Base-by-base conservation (phyloP, 1,284 basidiomycete species). In the Ustilago tritici region DNA sequence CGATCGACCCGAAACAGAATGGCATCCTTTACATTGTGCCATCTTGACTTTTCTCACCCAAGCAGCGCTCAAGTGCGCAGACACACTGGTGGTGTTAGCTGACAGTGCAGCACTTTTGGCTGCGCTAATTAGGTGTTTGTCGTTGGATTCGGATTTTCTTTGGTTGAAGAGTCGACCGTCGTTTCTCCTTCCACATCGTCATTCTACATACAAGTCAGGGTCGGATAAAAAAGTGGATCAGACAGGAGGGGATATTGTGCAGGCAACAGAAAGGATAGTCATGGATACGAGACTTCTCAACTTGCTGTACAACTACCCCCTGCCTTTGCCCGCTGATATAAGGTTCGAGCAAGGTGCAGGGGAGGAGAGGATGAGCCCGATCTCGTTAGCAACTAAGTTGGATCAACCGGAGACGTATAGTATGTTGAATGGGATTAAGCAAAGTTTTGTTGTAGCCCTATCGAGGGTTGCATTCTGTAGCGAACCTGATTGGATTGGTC, bases 391-490 rank as follows among this genome's bases (percentile, higher is more conserved):
- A 1, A 54, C 73, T n/a, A 81, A 82, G 46, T 59, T 83, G 10
- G 63, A 78, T 11, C 70, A 71, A 14, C 76, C 76, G 3, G 76
- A 79, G 57, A 71, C 71, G 8, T 82, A 83, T 43, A 70, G 70
- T 32, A 74, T 81, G 66, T 65, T 83, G 41, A 83, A 84, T 59
- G 82, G 82, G 15, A 78, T 84, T 34, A 74, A 75, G 11, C 77
- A 82, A 61, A 80, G 74, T 15, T 84, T 82, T 46, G 61, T 83
- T 41, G 77, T 83, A 3, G 67, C 80, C 2, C 56, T 84, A 11
- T 69, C 64, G 5, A 68, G 81, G 34, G 71, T 83, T 19, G 82
- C 82, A 0, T 84, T 80, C 60, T 78, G 79, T 23, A 41, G 66
- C 1, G 82, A 83, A 49, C 82, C 82, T 15, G 70, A 74, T 35